Percentiles rank a stretch among this genome's conserved stretches.
These are phyloP conservation scores for Kondoa malvinella DNA, from an alignment of 768 basidiomycete species.

Conservation along the genomic window DNA sequence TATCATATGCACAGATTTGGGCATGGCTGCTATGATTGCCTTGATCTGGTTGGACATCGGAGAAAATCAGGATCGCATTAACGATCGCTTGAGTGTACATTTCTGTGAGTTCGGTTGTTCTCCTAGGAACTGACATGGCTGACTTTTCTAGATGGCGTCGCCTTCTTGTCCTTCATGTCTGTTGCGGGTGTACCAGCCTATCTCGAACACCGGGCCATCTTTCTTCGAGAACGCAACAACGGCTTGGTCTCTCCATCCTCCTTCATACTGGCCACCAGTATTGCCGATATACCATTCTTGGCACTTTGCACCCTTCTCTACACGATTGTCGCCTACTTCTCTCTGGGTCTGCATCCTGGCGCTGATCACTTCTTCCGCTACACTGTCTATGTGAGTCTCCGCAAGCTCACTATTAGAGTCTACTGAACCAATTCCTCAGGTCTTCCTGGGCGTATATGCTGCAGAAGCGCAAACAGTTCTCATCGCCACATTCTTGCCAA, in stretches of 20 bases:
- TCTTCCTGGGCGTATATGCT: not conserved
- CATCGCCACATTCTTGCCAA: slow-evolving; percentile 35
- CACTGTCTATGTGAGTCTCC: not conserved
- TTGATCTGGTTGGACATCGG: slow-evolving; percentile 39
- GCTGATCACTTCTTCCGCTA: not conserved
- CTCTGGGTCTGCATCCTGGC: not conserved
- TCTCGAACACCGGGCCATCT: slow-evolving; percentile 45
- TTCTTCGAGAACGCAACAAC: slow-evolving; percentile 43
- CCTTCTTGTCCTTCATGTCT: slow-evolving; percentile 44
- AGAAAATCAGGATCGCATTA: slow-evolving; percentile 26
- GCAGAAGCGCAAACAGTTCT: slow-evolving; percentile 16
- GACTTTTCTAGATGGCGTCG: slow-evolving; percentile 33
- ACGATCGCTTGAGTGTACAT: slow-evolving; percentile 25
- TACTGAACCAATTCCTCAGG: not conserved
- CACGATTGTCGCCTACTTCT: not conserved
- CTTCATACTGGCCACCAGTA: slow-evolving; percentile 37
- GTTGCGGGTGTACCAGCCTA: slow-evolving; percentile 47
- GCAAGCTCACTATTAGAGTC: too few relatives aligned
- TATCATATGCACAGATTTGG: slow-evolving; percentile 16
- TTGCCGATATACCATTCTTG: slow-evolving; percentile 36
- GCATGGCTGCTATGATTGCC: slow-evolving; percentile 33
- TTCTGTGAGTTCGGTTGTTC: slow-evolving; percentile 30
- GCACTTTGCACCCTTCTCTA: not conserved
- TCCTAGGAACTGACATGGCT: not conserved
- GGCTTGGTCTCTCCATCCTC: slow-evolving; percentile 43